Conservation (phyloP, 2,329 filamentous ascomycete genomes). For the Oidium heveae region DNA sequence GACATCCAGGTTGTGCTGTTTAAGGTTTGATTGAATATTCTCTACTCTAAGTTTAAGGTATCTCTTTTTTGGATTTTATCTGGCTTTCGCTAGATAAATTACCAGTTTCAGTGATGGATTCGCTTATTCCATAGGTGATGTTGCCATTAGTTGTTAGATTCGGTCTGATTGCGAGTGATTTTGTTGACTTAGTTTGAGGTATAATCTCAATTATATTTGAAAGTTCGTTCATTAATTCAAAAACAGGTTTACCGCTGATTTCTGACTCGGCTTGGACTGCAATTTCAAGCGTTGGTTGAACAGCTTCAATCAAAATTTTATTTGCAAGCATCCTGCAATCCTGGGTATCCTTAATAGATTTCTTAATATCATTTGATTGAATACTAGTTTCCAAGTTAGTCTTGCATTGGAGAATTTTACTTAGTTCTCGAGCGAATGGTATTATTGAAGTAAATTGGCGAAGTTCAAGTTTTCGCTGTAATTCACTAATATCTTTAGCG, state of each 20-base stretch:
- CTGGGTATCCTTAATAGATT: slow-evolving; percentile 33
- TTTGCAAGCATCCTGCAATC: slow-evolving; percentile 71
- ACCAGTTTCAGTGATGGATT: background rate
- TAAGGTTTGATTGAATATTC: too few species aligned
- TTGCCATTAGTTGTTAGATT: background rate
- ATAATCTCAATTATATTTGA: slow-evolving; percentile 47
- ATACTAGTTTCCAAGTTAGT: background rate
- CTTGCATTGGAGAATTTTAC: slow-evolving; percentile 21
- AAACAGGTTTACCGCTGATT: slow-evolving; percentile 42
- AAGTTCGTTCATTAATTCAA: slow-evolving; percentile 46
- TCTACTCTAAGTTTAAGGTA: too few species aligned
- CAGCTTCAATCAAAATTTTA: slow-evolving; percentile 50
- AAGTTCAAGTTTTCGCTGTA: slow-evolving; percentile 26
- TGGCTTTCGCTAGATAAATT: background rate
- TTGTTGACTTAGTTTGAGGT: slow-evolving; percentile 23
- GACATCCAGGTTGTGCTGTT: too few species aligned
- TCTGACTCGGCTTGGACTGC: slow-evolving; percentile 65
- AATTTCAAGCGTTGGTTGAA: slow-evolving; percentile 53
- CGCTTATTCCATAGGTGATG: background rate
- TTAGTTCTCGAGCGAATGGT: slow-evolving; percentile 30
- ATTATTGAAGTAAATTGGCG: slow-evolving; percentile 32
- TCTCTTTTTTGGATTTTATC: background rate
- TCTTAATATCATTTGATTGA: slow-evolving; percentile 16
- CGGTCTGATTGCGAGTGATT: background rate
- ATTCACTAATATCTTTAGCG: slow-evolving; percentile 21